phyloP scores from a whole-genome alignment of 345 rosid species.

The Eucalyptus albens region DNA sequence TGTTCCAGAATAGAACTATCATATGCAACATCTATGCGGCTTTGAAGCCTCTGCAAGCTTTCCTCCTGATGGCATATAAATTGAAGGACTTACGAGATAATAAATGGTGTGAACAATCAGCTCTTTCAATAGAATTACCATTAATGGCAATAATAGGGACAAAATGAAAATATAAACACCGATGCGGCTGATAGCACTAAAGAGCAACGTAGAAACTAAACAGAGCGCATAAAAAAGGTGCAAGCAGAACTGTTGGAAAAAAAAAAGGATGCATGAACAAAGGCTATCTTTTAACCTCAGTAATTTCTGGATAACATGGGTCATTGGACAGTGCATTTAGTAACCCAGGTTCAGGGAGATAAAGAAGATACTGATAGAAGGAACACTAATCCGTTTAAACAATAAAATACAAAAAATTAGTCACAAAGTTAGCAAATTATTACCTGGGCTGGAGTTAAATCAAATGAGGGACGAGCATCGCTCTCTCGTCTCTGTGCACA shows the following conservation, averaged over 20 bases:
- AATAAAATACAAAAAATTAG: background rate
- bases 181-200: background rate
- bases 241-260: background rate
- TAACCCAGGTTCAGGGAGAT: background rate
- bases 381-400: background rate
- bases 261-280: background rate
- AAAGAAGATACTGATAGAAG: background rate
- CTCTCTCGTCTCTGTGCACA: constrained; percentile 90
- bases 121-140: background rate
- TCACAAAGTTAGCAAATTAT: background rate
- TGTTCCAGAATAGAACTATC: constrained; percentile 79
- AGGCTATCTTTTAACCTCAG: background rate
- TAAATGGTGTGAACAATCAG: background rate
- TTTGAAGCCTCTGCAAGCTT: constrained; percentile 75
- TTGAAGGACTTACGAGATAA: background rate
- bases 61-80: constrained; percentile 56
- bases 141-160: background rate
- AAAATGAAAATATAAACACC: background rate
- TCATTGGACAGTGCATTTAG: background rate
- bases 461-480: constrained; percentile 87
- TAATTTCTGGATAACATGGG: background rate
- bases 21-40: constrained; percentile 77
- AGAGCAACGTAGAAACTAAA: background rate
- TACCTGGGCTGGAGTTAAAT: constrained; percentile 92
- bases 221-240: background rate